phyloP scores from a whole-genome alignment of 495 filamentous ascomycete genomes.

The Aspergillus sclerotiicarbonarius region DNA sequence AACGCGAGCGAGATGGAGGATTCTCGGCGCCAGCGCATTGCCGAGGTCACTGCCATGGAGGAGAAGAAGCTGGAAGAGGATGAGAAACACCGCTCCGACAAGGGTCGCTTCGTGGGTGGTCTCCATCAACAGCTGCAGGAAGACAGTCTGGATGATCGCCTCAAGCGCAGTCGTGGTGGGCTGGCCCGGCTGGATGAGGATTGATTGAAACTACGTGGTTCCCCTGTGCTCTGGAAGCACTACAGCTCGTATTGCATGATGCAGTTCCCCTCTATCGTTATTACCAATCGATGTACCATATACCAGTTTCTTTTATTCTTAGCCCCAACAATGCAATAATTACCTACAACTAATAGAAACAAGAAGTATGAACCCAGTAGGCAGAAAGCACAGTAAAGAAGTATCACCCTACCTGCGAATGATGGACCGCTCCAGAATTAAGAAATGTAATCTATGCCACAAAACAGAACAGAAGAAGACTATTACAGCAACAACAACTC shows the following conservation, averaged over 20 bases:
- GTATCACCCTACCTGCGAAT: background rate
- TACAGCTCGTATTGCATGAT: background rate
- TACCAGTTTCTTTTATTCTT: background rate
- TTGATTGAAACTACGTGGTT: constrained; percentile 2
- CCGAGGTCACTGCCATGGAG: constrained; percentile 64
- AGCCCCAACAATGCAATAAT: background rate
- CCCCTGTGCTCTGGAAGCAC: background rate
- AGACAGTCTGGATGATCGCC: constrained; percentile 44
- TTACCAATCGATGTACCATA: background rate
- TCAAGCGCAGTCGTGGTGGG: constrained; percentile 40
- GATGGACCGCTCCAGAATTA: too few species aligned
- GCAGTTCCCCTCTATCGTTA: background rate
- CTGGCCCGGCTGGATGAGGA: constrained; percentile 38
- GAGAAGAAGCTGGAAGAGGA: constrained; percentile 63
- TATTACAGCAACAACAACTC: constrained; percentile 48
- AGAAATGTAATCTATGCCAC: background rate
- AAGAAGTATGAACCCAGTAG: background rate
- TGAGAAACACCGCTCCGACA: constrained; percentile 42
- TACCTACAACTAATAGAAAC: background rate
- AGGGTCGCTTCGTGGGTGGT: constrained; percentile 40
- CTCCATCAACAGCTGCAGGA: constrained; percentile 41
- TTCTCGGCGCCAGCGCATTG: constrained; percentile 69
- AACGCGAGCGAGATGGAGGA: constrained; percentile 77
- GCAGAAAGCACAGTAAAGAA: too few species aligned
- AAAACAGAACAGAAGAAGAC: background rate